phyloP scores from a whole-genome alignment of 2,329 filamentous ascomycete species.

The Fusarium scirpi region DNA sequence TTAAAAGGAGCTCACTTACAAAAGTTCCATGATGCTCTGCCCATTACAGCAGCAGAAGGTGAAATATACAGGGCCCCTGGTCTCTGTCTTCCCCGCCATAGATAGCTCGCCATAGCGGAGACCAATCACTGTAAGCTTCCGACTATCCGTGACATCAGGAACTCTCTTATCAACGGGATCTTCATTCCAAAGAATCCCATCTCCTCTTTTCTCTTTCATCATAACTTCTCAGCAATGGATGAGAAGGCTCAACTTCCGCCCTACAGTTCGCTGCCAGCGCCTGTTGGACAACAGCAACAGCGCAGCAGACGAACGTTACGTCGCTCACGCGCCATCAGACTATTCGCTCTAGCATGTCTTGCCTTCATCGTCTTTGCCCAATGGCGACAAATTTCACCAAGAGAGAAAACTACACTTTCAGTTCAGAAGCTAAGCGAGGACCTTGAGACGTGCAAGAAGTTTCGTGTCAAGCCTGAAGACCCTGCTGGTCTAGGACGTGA shows the following conservation, averaged over 20 bases:
- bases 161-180: conserved; percentile 26
- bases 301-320: conserved; percentile 51
- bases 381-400: conserved; percentile 57
- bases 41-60: neutral
- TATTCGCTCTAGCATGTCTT: conserved; percentile 61
- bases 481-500: conserved; percentile 67
- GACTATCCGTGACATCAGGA: conserved; percentile 6
- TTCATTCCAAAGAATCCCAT: conserved; percentile 31
- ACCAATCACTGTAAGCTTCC: conserved; percentile 24
- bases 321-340: conserved; percentile 58
- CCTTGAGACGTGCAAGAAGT: conserved; percentile 65
- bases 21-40: conserved; percentile 17
- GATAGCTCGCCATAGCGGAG: conserved; percentile 29
- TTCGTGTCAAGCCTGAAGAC: conserved; percentile 67
- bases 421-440: conserved; percentile 65
- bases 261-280: conserved; percentile 54
- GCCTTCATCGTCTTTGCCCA: conserved; percentile 64
- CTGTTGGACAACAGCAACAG: conserved; percentile 23
- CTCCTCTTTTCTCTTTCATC: conserved; percentile 10
- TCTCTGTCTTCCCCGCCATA: conserved; percentile 6
- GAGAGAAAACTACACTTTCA: conserved; percentile 58
- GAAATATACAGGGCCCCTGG: conserved; percentile 1
- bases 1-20: conserved; percentile 2
- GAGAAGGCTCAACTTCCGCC: conserved; percentile 61
- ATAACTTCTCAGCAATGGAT: conserved; percentile 42